Evolutionary conservation across 73 alveolate species (phyloP), one percentile per base, ranked within the genome.

Genomic region (Paramecium primaurelia): DNA sequence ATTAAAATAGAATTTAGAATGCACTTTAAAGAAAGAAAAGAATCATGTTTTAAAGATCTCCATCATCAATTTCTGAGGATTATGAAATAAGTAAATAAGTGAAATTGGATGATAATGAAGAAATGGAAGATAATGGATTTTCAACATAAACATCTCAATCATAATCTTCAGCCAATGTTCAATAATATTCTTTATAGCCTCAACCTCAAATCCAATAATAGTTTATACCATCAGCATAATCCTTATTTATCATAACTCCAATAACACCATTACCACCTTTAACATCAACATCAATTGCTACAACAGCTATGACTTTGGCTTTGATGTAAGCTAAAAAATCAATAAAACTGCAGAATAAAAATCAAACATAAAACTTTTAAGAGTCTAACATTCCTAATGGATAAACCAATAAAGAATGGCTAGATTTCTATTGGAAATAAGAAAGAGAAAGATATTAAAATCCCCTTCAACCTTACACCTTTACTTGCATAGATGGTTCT

Each of bases 401-500:
- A 12, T 9, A 42, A 36, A 44, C 91, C 3, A 80, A 80, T 80
- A 80, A 44, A 38, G 99, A 96, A 86, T 96, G 97, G 97, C 49
- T 97, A n/a, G 95, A 95, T 40, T 91, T 92, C 80, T 96, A 94
- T 77, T 71, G 99, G 89, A 80, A 83, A 45, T 97, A 98, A 96
- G 99, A 98, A 90, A 93, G 93, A 58, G 98, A 95, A 45, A 89
- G 99, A 71, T 98, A 98, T 88, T 86, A 95, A 88, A 92, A 96
- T 60, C 99, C 99, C 11, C 90, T 96, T 58, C 83, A 86, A 80
- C 99, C 99, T 7, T 98, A 99, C 99, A 93, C 96, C 40, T 98
- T 97, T 86, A 92, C 88, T 22, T 95, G 96, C 49, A 95, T 96
- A 59, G 99, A 97, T 88, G 98, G 98, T 36, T 93, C 98, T 40